Percentiles rank a stretch among this genome's conserved stretches.
Conservation (phyloP, 1,284 basidiomycete genomes). For the Marasmius tenuissimus region DNA sequence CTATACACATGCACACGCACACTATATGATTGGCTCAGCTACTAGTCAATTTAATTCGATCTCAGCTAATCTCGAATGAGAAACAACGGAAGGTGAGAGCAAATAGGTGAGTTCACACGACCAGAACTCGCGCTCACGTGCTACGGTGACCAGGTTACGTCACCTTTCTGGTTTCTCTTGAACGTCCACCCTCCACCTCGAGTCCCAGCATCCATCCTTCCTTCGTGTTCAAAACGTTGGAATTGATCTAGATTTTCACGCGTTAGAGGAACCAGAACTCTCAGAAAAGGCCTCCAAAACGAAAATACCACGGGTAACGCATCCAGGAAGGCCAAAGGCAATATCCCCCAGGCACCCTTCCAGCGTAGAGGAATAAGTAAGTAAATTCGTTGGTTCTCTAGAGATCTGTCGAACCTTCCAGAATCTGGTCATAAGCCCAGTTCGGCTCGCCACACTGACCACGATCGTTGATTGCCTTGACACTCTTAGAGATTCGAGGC, state of each 20-base stretch:
- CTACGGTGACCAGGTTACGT: not conserved
- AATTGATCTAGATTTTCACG: constrained; percentile 4
- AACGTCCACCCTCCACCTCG: not conserved
- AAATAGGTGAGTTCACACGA: too few species aligned
- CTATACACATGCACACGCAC: too few species aligned
- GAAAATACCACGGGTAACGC: constrained; percentile 20
- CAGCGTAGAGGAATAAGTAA: constrained; percentile 19
- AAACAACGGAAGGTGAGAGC: too few species aligned
- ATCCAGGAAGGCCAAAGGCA: constrained; percentile 13
- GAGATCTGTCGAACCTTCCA: constrained; percentile 26
- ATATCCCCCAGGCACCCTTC: constrained; percentile 31
- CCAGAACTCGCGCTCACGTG: not conserved
- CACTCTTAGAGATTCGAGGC: constrained; percentile 58
- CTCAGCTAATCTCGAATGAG: too few species aligned
- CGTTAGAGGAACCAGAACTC: constrained; percentile 10
- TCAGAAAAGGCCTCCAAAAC: constrained; percentile 17
- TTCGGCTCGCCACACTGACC: constrained; percentile 62
- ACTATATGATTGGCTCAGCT: too few species aligned
- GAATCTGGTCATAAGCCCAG: constrained; percentile 55
- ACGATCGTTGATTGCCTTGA: constrained; percentile 48
- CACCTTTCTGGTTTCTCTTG: not conserved
- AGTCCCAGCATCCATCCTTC: constrained; percentile 11
- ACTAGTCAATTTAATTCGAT: too few species aligned
- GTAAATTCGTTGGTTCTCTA: not conserved
- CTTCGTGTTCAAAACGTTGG: constrained; percentile 6